Conservation (phyloP, 179 eudicot genomes). For the Corrigiola litoralis region DNA sequence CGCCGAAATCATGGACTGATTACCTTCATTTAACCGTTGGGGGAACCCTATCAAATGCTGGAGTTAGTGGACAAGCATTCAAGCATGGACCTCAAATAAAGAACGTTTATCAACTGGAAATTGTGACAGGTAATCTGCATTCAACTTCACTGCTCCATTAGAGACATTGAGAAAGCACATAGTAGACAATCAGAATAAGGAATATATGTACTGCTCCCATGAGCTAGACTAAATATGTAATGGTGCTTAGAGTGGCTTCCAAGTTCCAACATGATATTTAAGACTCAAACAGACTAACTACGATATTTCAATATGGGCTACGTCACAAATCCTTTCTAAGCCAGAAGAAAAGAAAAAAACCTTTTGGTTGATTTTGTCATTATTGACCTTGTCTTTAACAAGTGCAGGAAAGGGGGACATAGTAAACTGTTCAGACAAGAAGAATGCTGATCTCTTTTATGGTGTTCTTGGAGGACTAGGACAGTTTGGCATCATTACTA, state of each 20-base stretch:
- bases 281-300: too few species aligned
- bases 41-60: constrained; percentile 65
- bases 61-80: constrained; percentile 62
- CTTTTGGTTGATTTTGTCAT: background rate
- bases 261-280: too few species aligned
- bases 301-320: too few species aligned
- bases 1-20: constrained; percentile 64
- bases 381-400: background rate
- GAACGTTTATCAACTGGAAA: constrained; percentile 46
- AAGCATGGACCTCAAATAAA: constrained; percentile 49
- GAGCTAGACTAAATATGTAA: too few species aligned
- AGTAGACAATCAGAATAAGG: background rate
- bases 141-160: constrained; percentile 1
- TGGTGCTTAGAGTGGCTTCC: too few species aligned
- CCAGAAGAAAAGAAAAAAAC: too few species aligned
- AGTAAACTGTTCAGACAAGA: constrained; percentile 57
- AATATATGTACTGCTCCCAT: too few species aligned
- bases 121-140: constrained; percentile 47
- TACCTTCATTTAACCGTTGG: constrained; percentile 58
- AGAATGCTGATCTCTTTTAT: constrained; percentile 73
- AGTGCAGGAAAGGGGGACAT: constrained; percentile 76
- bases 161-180: background rate
- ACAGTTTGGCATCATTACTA: constrained; percentile 83
- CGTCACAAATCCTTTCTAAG: too few species aligned
- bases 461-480: constrained; percentile 91